Conservation (phyloP, 2,329 filamentous ascomycete genomes). For the Penicillium vulpinum region DNA sequence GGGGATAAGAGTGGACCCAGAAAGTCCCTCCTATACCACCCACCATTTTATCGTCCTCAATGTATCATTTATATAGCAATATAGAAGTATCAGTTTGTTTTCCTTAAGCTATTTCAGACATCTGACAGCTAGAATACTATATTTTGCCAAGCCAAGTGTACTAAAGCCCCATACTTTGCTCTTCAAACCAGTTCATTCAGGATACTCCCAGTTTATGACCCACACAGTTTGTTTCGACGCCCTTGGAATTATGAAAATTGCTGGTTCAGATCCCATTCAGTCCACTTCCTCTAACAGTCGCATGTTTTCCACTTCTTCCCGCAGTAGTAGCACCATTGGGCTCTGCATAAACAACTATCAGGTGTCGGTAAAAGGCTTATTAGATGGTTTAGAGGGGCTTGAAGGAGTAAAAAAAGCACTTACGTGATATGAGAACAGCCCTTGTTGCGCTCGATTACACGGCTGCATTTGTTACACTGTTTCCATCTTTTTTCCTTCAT, state of each 20-base stretch:
- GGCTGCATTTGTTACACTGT: background rate
- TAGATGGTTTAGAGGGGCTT: background rate
- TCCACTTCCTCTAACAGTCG: background rate
- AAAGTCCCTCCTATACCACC: too few relatives aligned
- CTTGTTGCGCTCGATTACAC: background rate
- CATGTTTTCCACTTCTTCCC: background rate
- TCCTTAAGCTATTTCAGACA: background rate
- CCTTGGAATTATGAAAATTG: background rate
- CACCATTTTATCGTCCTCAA: background rate
- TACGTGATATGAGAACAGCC: slow-evolving; percentile 1
- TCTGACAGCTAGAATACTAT: background rate
- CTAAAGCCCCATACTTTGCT: background rate
- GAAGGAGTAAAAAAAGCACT: background rate
- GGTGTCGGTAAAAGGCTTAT: background rate
- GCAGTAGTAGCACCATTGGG: background rate
- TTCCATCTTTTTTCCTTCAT: background rate
- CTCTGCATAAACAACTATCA: background rate
- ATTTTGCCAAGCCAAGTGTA: background rate
- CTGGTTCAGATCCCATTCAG: background rate
- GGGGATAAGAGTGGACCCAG: background rate
- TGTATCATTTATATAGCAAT: background rate
- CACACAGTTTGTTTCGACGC: background rate
- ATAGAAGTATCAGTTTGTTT: background rate
- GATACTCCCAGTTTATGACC: background rate
- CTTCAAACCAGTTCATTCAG: background rate